A percentile compares a stretch with the other conserved stretches of the same genome.
Evolutionary conservation across 2,329 filamentous ascomycete genomes (phyloP).

Genomic region (Stagonosporopsis tanaceti): DNA sequence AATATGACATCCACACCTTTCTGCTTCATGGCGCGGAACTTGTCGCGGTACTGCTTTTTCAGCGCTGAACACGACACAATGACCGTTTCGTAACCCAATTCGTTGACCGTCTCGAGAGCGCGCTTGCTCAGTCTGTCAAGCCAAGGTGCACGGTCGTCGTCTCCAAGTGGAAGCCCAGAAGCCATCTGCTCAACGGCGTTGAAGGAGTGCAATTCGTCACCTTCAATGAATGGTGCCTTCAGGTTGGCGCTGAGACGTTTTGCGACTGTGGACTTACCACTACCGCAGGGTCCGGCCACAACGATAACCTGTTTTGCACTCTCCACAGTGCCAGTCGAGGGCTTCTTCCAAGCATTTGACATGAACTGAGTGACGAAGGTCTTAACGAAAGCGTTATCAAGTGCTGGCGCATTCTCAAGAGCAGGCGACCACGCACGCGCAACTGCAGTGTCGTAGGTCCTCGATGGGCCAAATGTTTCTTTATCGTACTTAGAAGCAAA

Average conservation of each 20-base stretch:
- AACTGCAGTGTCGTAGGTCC: slow-evolving; percentile 28
- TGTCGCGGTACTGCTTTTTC: slow-evolving; percentile 44
- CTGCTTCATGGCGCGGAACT: slow-evolving; percentile 33
- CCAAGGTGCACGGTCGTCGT: slow-evolving; percentile 39
- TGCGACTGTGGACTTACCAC: slow-evolving; percentile 53
- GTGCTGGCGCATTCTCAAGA: slow-evolving; percentile 24
- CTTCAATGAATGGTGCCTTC: slow-evolving; percentile 51
- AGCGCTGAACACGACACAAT: slow-evolving; percentile 54
- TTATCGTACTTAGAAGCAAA: slow-evolving; percentile 61
- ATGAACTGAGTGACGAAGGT: slow-evolving; percentile 36
- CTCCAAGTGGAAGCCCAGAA: slow-evolving; percentile 38
- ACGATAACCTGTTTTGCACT: slow-evolving; percentile 41
- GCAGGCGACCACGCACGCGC: slow-evolving; percentile 27
- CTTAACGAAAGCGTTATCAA: slow-evolving; percentile 25
- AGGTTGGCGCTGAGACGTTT: slow-evolving; percentile 40
- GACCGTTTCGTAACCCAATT: slow-evolving; percentile 26
- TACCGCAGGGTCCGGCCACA: slow-evolving; percentile 53
- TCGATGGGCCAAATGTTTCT: slow-evolving; percentile 20
- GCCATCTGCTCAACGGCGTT: slow-evolving; percentile 48
- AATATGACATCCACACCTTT: slow-evolving; percentile 40
- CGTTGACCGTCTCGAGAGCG: slow-evolving; percentile 17
- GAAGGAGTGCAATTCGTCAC: slow-evolving; percentile 50
- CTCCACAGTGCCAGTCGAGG: not conserved
- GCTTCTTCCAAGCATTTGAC: slow-evolving; percentile 22
- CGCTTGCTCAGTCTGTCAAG: slow-evolving; percentile 36